Base-by-base conservation (phyloP, 2,329 filamentous ascomycete species). In the Alternaria arborescens region DNA sequence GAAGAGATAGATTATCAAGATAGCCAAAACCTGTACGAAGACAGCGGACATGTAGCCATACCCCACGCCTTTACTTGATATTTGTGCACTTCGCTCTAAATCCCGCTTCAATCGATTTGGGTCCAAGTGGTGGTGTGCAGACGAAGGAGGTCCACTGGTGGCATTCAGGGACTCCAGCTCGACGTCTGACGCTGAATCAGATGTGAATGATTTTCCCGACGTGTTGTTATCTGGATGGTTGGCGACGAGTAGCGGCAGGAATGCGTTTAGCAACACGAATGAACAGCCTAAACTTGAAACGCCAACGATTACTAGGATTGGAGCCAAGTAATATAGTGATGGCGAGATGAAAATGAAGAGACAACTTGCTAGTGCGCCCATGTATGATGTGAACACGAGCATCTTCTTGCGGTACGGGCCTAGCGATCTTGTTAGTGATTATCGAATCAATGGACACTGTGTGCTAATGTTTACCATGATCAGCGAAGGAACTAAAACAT, bases 251-350 rank as follows among this genome's bases (percentile, higher is more conserved):
- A 97, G 83, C 0, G 94, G 94, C 22, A 98, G 82, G 70, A 97
- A 97, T 0, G 93, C 95, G 80, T 98, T 98, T 24, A 97, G 83
- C n/a, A 98, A 83, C 3, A 97, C 94, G 77, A 97, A 97, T 0
- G 93, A 97, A n/a, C 92, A 93, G 18, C 94, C 94, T 68, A 97
- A 93, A 40, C 92, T 93, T 1, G 92, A 94, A 72, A 97, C 97
- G 42, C 92, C 91, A 41, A 97, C 82, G 65, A 97, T 91, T 28
- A 93, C 92, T 41, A 97, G 83, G 3, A 97, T 66, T 0, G 91
- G 91, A 24, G 90, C 94, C 7, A 97, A 77, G 4, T 96, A 78
- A 74, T 96, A 97, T n/a, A 92, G 80, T 40, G 85, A 83, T 30
- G 92, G 89, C 46, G 85, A 84, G 52, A 97, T 86, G 55, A 91